Percentiles rank a stretch among this genome's conserved stretches.
phyloP scores from a whole-genome alignment of 192 early-diverging fungal species.

The Backusella westeae region DNA sequence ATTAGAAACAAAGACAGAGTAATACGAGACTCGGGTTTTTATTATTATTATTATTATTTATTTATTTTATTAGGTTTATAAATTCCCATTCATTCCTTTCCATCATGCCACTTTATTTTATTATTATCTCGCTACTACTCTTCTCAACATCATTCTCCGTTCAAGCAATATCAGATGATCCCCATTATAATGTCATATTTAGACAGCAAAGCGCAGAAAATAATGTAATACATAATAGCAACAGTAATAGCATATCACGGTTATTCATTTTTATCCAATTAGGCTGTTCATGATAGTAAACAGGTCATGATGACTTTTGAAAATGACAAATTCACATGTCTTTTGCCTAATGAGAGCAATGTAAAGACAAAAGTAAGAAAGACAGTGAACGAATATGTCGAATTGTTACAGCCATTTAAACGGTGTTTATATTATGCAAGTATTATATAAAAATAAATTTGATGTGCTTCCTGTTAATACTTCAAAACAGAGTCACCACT shows the following conservation, averaged over 20 bases:
- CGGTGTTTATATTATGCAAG: slow-evolving; percentile 46
- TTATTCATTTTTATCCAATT: neutral
- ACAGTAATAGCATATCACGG: neutral
- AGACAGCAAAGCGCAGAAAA: neutral
- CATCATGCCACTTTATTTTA: neutral
- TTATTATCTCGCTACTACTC: neutral
- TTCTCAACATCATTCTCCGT: neutral
- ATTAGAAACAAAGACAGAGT: too few species aligned
- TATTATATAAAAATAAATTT: neutral
- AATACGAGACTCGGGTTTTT: too few species aligned
- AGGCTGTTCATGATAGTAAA: neutral
- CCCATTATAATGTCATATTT: neutral
- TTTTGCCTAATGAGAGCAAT: slow-evolving; percentile 11
- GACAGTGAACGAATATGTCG: slow-evolving; percentile 38
- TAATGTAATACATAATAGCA: neutral
- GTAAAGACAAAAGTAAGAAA: slow-evolving; percentile 18
- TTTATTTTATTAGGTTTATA: neutral
- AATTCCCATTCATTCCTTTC: neutral
- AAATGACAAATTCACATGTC: slow-evolving; percentile 1
- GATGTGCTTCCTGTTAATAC: neutral
- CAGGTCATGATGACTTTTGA: neutral
- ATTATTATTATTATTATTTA: neutral
- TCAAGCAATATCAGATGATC: neutral
- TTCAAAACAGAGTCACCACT: slow-evolving; percentile 37
- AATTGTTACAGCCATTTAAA: slow-evolving; percentile 49